Evolutionary conservation across 2,329 filamentous ascomycete genomes (phyloP), one percentile per base, ranked within the genome.

Genomic region (Sphaerulina musiva): DNA sequence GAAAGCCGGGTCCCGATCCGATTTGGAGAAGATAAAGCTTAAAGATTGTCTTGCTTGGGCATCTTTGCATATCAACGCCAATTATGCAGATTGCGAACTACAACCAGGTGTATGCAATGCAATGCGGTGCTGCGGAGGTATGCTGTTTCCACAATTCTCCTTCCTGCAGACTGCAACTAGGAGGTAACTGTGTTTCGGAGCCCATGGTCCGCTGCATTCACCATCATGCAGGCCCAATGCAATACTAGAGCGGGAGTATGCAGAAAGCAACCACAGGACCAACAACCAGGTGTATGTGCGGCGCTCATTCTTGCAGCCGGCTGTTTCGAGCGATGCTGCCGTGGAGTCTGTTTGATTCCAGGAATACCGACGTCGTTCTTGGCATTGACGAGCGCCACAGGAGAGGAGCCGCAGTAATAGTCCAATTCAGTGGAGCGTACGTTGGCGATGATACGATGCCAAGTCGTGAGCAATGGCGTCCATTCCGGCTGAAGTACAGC

Each of bases 81-180:
- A 51, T 38, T 46, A 46, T 44, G 48, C 42, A 51, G 48, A n/a
- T 41, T 46, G 48, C 48, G 34, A 40, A 38, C 48, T 51, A 38
- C 48, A 51, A 45, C 17, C 14, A 44, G 44, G 48, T 41, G 44
- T 45, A 51, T 45, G 17, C 48, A 45, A 41, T 23, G 45, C 41
- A 14, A 51, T 51, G 48, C 41, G 42, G 48, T 51, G 48, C 32
- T 46, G 26, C 20, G 20, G n/a, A 31, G 29, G 38, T 20, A 31
- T 46, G 26, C 39, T 29, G n/a, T 9, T n/a, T 17, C 48, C 42
- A 34, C 12, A 29, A 20, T 32, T 2, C 11, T 34, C n/a, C 29
- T 29, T 46, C 32, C 41, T 46, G 48, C 48, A 51, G 48, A 4
- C 26, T 29, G 26, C 26, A 29, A 4, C 5, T 29, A 7, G 14